Evolutionary conservation across 2,329 filamentous ascomycete genomes (phyloP), one percentile per base, ranked within the genome.

Genomic region (Arthrobotrys entomopaga): DNA sequence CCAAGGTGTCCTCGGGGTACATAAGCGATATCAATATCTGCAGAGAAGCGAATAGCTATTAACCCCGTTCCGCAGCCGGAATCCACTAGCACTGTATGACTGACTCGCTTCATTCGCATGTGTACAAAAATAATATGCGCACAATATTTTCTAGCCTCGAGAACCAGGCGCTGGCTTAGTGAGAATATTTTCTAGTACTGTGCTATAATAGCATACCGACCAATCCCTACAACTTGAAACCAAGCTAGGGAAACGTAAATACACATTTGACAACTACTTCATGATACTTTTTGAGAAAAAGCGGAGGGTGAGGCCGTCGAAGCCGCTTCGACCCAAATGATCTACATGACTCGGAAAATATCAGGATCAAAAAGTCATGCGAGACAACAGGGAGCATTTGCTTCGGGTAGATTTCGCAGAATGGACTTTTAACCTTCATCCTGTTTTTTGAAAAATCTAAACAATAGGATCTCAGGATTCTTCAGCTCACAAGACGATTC

Each of bases 291-390:
- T 24, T 43, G 22, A 43, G 26, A 13, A 24, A n/a, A 54, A 3
- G 57, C 70, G 70, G 70, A 54, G 48, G 38, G 50, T 20, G 19
- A 52, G 50, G 63, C 70, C 70, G 70, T 73, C 57, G 52, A 63
- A 63, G 63, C 70, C 70, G 70, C 63, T 59, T 43, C 29, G 15
- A 29, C 38, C 56, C 49, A 49, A 52, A 67, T 15, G 70, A 74
- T 74, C 70, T 66, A 58, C 70, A 49, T 1, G 2, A 16, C 53
- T 50, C 54, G 43, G 40, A 43, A 46, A 46, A 54, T 56, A 48
- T 59, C 13, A 24, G 29, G 22, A 19, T 64, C 54, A 46, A 50
- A 29, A 29, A 29, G 26, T 29, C 26, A 29, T 29, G 26, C 26
- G 26, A 29, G 7, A 7, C 26, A 29, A 29, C 26, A 29, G 7